These are phyloP conservation scores for Meripilus lineatus DNA, from an alignment of 1,284 basidiomycete species.

Conservation along the genomic window DNA sequence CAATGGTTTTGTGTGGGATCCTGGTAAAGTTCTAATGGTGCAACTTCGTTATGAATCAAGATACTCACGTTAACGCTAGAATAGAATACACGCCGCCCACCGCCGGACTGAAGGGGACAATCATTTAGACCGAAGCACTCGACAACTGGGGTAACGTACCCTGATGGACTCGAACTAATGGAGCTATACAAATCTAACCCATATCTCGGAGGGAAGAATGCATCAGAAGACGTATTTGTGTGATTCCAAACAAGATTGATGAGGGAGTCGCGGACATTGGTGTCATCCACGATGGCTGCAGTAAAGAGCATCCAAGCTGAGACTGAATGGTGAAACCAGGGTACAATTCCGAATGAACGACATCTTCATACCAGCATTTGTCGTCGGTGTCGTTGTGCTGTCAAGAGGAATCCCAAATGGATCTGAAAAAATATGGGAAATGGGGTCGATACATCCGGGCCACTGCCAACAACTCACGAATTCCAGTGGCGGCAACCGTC, in stretches of 20 bases:
- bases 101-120: slow-evolving; percentile 7
- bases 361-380: neutral
- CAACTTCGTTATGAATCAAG: too few species aligned
- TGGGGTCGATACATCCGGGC: too few species aligned
- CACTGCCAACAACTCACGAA: too few species aligned
- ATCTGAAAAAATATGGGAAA: too few species aligned
- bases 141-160: too few species aligned
- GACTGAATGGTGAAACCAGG: neutral
- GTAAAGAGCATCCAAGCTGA: slow-evolving; percentile 24
- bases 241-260: slow-evolving; percentile 19
- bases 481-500: too few species aligned
- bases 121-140: too few species aligned
- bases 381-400: neutral
- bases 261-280: slow-evolving; percentile 15
- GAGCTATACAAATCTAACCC: too few species aligned
- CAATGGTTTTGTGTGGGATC: too few species aligned
- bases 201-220: too few species aligned
- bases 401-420: slow-evolving; percentile 8
- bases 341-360: neutral
- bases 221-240: slow-evolving; percentile 7
- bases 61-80: slow-evolving; percentile 12
- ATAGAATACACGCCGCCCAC: slow-evolving; percentile 12
- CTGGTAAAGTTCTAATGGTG: too few species aligned
- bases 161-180: slow-evolving; percentile 3
- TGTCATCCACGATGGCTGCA: slow-evolving; percentile 18